Conservation (phyloP, 2,329 filamentous ascomycete genomes). For the Epichloe amarillans region DNA sequence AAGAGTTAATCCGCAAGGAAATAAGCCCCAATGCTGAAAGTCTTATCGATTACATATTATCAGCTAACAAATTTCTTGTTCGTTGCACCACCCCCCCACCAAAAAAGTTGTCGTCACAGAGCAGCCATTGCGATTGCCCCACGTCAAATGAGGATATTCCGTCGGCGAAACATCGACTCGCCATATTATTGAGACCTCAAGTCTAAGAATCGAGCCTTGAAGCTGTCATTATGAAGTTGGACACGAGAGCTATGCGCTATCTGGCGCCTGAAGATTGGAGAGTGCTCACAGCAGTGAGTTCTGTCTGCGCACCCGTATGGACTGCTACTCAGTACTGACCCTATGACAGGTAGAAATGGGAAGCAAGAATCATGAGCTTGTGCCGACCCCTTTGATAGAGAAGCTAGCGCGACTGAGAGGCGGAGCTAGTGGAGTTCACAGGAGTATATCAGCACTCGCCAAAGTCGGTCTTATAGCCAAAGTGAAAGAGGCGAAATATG, state of each 20-base stretch:
- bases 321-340: background rate
- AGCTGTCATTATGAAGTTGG: slow-evolving; percentile 64
- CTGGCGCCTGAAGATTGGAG: slow-evolving; percentile 88
- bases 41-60: slow-evolving; percentile 21
- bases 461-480: slow-evolving; percentile 85
- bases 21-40: background rate
- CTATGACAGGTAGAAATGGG: slow-evolving; percentile 68
- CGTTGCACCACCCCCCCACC: slow-evolving; percentile 10
- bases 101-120: slow-evolving; percentile 9
- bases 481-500: slow-evolving; percentile 92
- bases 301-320: slow-evolving; percentile 4
- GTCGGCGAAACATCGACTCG: background rate
- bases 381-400: slow-evolving; percentile 79
- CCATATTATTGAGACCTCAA: background rate
- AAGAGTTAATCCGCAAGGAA: slow-evolving; percentile 5
- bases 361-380: slow-evolving; percentile 92
- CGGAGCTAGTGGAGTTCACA: slow-evolving; percentile 66
- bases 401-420: slow-evolving; percentile 71
- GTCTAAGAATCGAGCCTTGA: background rate
- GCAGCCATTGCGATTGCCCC: background rate
- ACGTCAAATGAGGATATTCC: background rate
- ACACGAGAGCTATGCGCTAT: slow-evolving; percentile 87
- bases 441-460: slow-evolving; percentile 76
- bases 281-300: slow-evolving; percentile 74
- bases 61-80: slow-evolving; percentile 13